phyloP scores from a whole-genome alignment of 805 yeast species.

The Zygoascus ofunaensis region DNA sequence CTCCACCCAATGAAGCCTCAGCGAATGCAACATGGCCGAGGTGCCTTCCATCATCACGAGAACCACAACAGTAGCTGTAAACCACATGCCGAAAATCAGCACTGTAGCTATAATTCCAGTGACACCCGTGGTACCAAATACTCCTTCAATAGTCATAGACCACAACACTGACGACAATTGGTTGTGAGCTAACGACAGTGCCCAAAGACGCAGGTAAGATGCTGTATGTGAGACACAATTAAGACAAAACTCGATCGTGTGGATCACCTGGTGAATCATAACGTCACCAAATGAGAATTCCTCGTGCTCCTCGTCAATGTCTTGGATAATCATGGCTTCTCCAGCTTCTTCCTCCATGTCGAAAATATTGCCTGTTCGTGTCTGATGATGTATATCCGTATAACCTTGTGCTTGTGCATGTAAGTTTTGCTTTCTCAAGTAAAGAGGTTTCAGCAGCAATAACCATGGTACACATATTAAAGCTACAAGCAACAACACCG shows the following conservation, averaged over 20 bases:
- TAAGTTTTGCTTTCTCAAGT: constrained; percentile 49
- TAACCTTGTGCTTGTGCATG: constrained; percentile 41
- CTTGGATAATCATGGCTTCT: constrained; percentile 24
- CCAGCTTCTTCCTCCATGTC: constrained; percentile 28
- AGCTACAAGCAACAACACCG: constrained; percentile 61
- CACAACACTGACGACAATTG: constrained; percentile 89
- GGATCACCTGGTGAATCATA: constrained; percentile 94
- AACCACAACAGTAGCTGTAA: constrained; percentile 79
- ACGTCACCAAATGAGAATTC: constrained; percentile 80
- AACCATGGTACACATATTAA: constrained; percentile 90
- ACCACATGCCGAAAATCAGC: constrained; percentile 88
- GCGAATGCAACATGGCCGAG: constrained; percentile 94
- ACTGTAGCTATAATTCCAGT: constrained; percentile 66
- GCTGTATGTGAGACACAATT: constrained; percentile 98
- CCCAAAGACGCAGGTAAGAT: constrained; percentile 93
- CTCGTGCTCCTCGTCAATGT: constrained; percentile 36
- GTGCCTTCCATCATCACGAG: constrained; percentile 98
- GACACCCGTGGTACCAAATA: constrained; percentile 60
- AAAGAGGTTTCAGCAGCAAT: constrained; percentile 73
- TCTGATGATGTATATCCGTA: constrained; percentile 39
- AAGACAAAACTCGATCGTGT: constrained; percentile 93
- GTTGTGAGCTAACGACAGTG: constrained; percentile 90
- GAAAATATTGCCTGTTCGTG: constrained; percentile 23
- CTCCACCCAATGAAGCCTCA: constrained; percentile 98
- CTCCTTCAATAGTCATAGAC: constrained; percentile 86